These are phyloP conservation scores for Dactylella cylindrospora DNA, from an alignment of 2,329 filamentous ascomycete species.

Conservation along the genomic window DNA sequence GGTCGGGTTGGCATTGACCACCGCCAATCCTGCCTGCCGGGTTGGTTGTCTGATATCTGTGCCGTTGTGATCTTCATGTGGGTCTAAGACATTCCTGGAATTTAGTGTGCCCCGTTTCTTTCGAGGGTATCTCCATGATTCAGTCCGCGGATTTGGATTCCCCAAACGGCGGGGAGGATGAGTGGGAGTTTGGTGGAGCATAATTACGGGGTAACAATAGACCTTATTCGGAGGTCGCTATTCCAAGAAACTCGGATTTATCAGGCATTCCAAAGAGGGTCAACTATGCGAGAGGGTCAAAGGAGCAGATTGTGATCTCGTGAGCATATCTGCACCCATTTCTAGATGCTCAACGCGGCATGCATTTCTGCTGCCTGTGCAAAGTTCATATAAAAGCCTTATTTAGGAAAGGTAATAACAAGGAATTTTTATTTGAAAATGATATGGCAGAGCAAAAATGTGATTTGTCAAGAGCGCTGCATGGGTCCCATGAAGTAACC, in stretches of 20 bases:
- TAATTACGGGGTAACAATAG: too few relatives aligned
- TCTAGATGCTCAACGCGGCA: too few relatives aligned
- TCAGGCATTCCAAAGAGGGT: not conserved
- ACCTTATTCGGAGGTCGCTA: too few relatives aligned
- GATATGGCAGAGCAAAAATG: too few relatives aligned
- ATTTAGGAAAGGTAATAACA: too few relatives aligned
- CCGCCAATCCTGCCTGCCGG: conserved; percentile 3
- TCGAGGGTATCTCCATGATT: not conserved
- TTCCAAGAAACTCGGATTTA: not conserved
- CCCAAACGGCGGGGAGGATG: conserved; percentile 14
- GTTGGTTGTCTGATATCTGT: not conserved
- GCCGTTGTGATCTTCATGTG: conserved; percentile 2
- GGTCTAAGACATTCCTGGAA: conserved; percentile 8
- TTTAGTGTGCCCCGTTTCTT: too few relatives aligned
- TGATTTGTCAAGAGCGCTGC: too few relatives aligned
- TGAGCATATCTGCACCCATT: conserved; percentile 12
- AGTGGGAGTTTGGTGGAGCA: too few relatives aligned
- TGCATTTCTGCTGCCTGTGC: too few relatives aligned
- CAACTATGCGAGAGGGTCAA: not conserved
- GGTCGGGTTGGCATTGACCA: conserved; percentile 42
- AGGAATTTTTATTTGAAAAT: too few relatives aligned
- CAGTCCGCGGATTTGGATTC: conserved; percentile 7
- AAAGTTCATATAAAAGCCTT: too few relatives aligned
- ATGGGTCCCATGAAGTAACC: too few relatives aligned
- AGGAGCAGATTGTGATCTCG: conserved; percentile 37